phyloP scores from a whole-genome alignment of 2,329 filamentous ascomycete species.

The Alternaria alternata region DNA sequence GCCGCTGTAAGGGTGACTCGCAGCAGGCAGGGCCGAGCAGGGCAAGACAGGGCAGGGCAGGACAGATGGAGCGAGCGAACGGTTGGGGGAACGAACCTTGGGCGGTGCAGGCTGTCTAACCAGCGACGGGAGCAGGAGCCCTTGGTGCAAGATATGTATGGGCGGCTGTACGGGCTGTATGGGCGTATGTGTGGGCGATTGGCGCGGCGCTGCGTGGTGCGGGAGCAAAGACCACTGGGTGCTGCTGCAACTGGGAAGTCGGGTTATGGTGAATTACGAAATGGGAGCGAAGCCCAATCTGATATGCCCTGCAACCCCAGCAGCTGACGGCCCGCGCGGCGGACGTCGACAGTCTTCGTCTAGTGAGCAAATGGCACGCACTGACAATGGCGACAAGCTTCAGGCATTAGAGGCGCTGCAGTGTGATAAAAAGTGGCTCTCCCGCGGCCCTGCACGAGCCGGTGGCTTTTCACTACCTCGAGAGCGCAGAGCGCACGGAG shows the following conservation, averaged over 20 bases:
- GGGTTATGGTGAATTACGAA: slow-evolving; percentile 21
- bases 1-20: slow-evolving; percentile 36
- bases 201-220: slow-evolving; percentile 4
- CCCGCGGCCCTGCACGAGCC: slow-evolving; percentile 19
- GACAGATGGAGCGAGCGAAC: slow-evolving; percentile 18
- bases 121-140: slow-evolving; percentile 13
- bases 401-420: slow-evolving; percentile 18
- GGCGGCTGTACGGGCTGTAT: neutral
- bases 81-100: slow-evolving; percentile 15
- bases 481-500: slow-evolving; percentile 4
- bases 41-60: slow-evolving; percentile 12
- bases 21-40: slow-evolving; percentile 16
- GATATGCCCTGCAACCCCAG: slow-evolving; percentile 23
- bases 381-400: slow-evolving; percentile 21
- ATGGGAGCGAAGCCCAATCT: slow-evolving; percentile 23
- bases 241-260: slow-evolving; percentile 5
- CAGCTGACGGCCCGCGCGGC: slow-evolving; percentile 34
- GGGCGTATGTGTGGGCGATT: slow-evolving; percentile 1
- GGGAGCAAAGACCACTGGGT: slow-evolving; percentile 15
- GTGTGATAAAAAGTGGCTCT: slow-evolving; percentile 22
- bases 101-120: slow-evolving; percentile 12
- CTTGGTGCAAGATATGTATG: slow-evolving; percentile 12
- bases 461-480: slow-evolving; percentile 22
- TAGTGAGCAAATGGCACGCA: slow-evolving; percentile 29
- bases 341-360: slow-evolving; percentile 21